Evolutionary conservation across 352 stramenopile genomes (phyloP).

Genomic region (Phytophthora cajani): DNA sequence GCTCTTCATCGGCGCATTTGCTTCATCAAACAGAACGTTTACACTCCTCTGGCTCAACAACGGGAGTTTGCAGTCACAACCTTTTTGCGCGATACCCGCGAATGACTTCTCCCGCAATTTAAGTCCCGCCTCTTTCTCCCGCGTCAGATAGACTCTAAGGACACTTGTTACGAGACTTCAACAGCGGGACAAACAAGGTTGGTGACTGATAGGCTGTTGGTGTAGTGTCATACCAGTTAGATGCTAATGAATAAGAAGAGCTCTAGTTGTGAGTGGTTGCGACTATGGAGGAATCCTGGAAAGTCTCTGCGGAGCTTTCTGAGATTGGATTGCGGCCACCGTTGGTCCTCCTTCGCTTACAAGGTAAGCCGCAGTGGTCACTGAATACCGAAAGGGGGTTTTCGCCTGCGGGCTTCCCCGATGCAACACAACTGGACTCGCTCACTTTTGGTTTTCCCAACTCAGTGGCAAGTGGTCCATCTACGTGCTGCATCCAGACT

Average conservation of each 20-base stretch:
- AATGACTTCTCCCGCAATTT: background rate
- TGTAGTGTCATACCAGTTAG: background rate
- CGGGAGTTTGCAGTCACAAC: background rate
- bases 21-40: background rate
- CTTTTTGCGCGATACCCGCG: background rate
- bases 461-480: background rate
- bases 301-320: slow-evolving; percentile 4
- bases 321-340: background rate
- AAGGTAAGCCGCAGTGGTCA: slow-evolving; percentile 1
- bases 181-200: background rate
- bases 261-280: slow-evolving; percentile 7
- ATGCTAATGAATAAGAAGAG: background rate
- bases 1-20: too few species aligned
- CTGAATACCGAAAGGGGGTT: background rate
- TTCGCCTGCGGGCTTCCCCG: slow-evolving; percentile 3
- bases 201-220: background rate
- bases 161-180: background rate
- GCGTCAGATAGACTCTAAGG: background rate
- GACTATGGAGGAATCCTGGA: slow-evolving; percentile 3
- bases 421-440: slow-evolving; percentile 5
- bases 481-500: background rate
- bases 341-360: slow-evolving; percentile 1
- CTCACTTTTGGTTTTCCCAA: background rate
- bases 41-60: background rate
- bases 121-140: background rate